Conservation (phyloP, 225 moss, liverwort and hornwort genomes). For the Straminergon stramineum region DNA sequence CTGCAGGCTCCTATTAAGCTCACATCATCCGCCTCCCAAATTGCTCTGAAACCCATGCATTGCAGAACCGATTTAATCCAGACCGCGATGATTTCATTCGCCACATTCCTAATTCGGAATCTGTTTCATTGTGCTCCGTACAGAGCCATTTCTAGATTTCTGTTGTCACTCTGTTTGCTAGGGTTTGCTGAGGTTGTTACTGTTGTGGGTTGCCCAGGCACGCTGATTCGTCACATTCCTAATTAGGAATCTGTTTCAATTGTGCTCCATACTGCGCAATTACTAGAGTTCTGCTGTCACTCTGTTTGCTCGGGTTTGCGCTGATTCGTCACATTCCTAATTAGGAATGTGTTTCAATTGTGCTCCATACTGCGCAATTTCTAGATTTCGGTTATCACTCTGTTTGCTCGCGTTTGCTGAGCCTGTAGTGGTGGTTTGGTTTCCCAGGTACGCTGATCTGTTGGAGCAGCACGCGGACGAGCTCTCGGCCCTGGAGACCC, state of each 20-base stretch:
- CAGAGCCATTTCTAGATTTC: background rate
- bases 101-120: background rate
- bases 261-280: background rate
- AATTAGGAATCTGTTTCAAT: background rate
- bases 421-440: background rate
- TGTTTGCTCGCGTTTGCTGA: background rate
- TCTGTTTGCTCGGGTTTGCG: background rate
- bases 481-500: constrained; percentile 55
- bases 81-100: background rate
- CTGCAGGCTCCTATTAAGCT: background rate
- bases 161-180: background rate
- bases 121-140: background rate
- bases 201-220: background rate
- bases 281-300: background rate
- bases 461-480: constrained; percentile 66
- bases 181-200: background rate
- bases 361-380: background rate
- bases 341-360: background rate
- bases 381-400: background rate
- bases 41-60: background rate
- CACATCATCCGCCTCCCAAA: background rate
- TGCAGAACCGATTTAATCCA: background rate
- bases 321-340: background rate
- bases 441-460: constrained; percentile 61
- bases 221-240: no score